Percentiles rank a stretch among this genome's conserved stretches.
phyloP scores from a whole-genome alignment of 2,329 filamentous ascomycete genomes.

The Madurella mycetomatis region DNA sequence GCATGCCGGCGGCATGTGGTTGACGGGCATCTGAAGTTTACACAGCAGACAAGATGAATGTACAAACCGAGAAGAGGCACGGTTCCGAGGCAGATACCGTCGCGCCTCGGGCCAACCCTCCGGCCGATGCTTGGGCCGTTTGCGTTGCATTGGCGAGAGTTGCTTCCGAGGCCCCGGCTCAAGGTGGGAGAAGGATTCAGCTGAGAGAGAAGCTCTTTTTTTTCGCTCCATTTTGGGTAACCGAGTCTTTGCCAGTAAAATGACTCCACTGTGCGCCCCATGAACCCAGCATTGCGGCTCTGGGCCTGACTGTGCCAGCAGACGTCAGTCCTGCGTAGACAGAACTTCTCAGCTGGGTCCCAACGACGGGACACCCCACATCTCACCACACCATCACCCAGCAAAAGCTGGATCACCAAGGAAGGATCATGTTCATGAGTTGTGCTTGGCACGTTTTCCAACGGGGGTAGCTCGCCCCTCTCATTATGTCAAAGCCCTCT shows the following conservation, averaged over 20 bases:
- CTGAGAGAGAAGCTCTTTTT: neutral
- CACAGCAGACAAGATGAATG: too few species aligned
- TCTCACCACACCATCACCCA: neutral
- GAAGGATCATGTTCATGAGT: neutral
- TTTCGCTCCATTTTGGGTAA: slow-evolving; percentile 6
- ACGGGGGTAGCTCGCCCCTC: neutral
- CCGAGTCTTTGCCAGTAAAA: neutral
- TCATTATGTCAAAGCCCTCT: neutral
- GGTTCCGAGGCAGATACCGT: neutral
- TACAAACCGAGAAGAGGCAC: neutral
- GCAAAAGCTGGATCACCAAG: neutral
- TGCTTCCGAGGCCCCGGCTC: neutral
- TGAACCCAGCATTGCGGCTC: neutral
- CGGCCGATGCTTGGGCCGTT: slow-evolving; percentile 4
- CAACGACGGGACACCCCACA: neutral
- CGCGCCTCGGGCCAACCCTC: slow-evolving; percentile 14
- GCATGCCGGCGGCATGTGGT: neutral
- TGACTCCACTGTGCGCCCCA: neutral
- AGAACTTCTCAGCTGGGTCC: neutral
- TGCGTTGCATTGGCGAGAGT: neutral
- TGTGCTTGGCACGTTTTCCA: neutral
- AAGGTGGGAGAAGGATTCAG: neutral
- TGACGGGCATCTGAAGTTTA: neutral
- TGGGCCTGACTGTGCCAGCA: neutral
- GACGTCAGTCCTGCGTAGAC: too few species aligned